Evolutionary conservation across 2,329 filamentous ascomycete genomes (phyloP).

Genomic region (Aspergillus carbonarius): DNA sequence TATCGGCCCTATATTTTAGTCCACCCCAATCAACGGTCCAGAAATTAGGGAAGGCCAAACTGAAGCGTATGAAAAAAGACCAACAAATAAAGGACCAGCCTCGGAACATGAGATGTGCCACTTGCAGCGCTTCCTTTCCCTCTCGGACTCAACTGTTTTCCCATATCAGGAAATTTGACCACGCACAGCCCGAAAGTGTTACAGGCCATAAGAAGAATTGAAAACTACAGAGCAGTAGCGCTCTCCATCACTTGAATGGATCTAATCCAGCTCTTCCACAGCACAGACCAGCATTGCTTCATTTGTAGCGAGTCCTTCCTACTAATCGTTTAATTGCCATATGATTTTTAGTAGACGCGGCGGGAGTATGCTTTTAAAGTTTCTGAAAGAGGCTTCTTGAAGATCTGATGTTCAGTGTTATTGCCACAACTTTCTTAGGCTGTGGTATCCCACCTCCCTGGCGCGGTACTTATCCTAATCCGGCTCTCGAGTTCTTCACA

Average conservation of each 20-base stretch:
- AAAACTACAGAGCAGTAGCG: too few relatives aligned
- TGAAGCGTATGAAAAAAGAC: conserved; percentile 52
- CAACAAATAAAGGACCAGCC: conserved; percentile 25
- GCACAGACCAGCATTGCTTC: too few relatives aligned
- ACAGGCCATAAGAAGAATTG: neutral
- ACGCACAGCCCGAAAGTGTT: conserved; percentile 56
- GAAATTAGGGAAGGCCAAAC: conserved; percentile 54
- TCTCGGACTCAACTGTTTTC: conserved; percentile 71
- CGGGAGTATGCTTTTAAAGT: too few relatives aligned
- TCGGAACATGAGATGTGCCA: conserved; percentile 66
- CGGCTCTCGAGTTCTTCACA: conserved; percentile 82
- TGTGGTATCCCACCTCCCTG: neutral
- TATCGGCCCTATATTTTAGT: conserved; percentile 21
- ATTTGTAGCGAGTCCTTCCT: too few relatives aligned
- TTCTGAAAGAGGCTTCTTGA: too few relatives aligned
- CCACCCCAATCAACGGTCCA: conserved; percentile 15
- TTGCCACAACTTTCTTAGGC: neutral
- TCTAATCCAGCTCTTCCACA: neutral
- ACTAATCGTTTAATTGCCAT: too few relatives aligned
- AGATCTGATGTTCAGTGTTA: too few relatives aligned
- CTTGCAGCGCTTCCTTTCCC: conserved; percentile 75
- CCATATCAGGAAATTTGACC: conserved; percentile 66
- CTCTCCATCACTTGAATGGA: neutral
- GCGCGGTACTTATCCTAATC: conserved; percentile 63
- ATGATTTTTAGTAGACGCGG: too few relatives aligned